Evolutionary conservation across 768 basidiomycete species (phyloP), one percentile per base, ranked within the genome.

Genomic region (Lactarius indigo): DNA sequence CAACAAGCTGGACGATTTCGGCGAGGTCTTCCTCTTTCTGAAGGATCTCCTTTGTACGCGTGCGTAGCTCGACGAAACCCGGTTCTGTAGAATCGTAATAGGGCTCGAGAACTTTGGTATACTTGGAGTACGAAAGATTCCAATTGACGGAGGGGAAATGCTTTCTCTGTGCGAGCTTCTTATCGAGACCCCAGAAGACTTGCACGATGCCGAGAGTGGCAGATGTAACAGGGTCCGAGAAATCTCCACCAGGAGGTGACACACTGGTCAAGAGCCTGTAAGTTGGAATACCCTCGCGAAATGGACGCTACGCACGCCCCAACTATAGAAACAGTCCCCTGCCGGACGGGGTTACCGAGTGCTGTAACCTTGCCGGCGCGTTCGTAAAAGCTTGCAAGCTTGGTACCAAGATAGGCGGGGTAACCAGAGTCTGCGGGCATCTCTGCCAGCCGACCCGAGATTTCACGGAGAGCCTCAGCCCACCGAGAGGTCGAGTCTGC

Each of bases 101-200:
- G 1, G 91, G 85, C 73, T 96, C 95, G 47, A 98, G 85, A 12
- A 95, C 88, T 75, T 95, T 96, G 69, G 89, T 91, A 79, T 99
- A 98, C 78, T 99, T 99, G 66, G 97, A 98, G 78, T 98, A 98
- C 12, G 97, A 99, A n/a, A 97, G 81, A 71, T 89, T 97, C 97
- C 97, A 99, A 80, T 99, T 98, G 77, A 99, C 96, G n/a, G 96
- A 97, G 1, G 97, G 97, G 85, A 99, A 99, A 76, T 99, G 96
- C 78, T 99, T 98, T 69, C 96, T 86, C 76, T 98, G 97, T 3
- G 97, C 97, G 66, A 98, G 87, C 76, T 96, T 95, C 87, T 99
- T 99, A 80, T 98, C 97, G 31, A 99, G 86, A 77, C 97, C 97
- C 97, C 97, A 99, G 86, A 99, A 99, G 71, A 98, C 97, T 74